Evolutionary conservation across 495 filamentous ascomycete genomes (phyloP), one percentile per base, ranked within the genome.

Genomic region (Beverwykella pulmonaria): DNA sequence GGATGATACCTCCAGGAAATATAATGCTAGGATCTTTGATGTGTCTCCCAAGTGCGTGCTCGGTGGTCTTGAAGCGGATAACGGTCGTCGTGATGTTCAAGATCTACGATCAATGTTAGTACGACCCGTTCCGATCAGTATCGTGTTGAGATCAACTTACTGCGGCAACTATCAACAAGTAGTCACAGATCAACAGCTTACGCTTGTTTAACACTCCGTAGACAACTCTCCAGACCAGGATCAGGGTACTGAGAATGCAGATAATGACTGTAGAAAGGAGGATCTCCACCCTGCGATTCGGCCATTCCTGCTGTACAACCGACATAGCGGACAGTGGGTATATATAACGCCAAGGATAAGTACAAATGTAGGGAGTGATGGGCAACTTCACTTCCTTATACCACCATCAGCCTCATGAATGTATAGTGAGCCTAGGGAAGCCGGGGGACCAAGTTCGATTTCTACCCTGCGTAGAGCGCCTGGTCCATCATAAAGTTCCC

Each of bases 1-100:
- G 0, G 14, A 53, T 19, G 47, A 52, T 29, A 10, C 27, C 55
- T 20, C 12, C 9, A 12, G 47, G 46, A 1, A 22, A 1, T 25
- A 61, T 53, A 41, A 61, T 53, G 59, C 46, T 30, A 12, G 59
- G 59, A 36, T 61, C 59, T 1, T 29, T 30, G 32, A 61, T 52
- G 44, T 61, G 59, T 25, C 47, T 50, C 7, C 59, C 59, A 3
- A 52, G 59, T 25, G 20, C 59, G 23, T 61, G 5, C n/a, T 50
- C 14, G 25, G 32, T 32, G 1, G 59, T 52, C 22, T 61, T 53
- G 59, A 36, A 50, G 15, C 44, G 48, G 59, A 52, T 22, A 17
- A 22, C 48, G 4, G 29, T 32, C 15, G 48, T 50, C 3, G 26
- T 32, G 44, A 53, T 20, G 39, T 59, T 59, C 55, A 59, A 46